Evolutionary conservation across 2,329 filamentous ascomycete species (phyloP).

Genomic region (Hypocrella siamensis): DNA sequence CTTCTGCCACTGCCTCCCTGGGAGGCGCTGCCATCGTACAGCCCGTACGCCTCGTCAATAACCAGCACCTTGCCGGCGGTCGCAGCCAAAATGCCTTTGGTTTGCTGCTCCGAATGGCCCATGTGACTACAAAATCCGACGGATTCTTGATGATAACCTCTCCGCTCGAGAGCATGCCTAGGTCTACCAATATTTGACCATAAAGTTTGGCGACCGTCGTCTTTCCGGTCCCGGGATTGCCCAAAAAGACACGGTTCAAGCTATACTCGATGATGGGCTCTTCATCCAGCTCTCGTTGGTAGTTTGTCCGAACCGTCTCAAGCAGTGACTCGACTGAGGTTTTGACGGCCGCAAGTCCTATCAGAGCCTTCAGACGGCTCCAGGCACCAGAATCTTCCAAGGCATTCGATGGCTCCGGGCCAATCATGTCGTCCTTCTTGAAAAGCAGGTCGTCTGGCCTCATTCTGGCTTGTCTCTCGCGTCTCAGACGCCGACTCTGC

Average conservation of each 20-base stretch:
- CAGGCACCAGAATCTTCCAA: conserved; percentile 39
- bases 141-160: conserved; percentile 62
- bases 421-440: conserved; percentile 54
- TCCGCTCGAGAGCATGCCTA: conserved; percentile 51
- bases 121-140: conserved; percentile 56
- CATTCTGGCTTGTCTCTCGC: conserved; percentile 23
- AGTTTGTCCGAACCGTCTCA: conserved; percentile 48
- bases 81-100: conserved; percentile 53
- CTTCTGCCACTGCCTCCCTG: conserved; percentile 9
- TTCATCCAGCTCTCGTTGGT: conserved; percentile 47
- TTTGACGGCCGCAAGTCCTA: conserved; percentile 48
- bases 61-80: conserved; percentile 60
- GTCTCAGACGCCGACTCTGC: conserved; percentile 39
- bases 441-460: conserved; percentile 42
- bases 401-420: conserved; percentile 43
- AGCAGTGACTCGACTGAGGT: conserved; percentile 39
- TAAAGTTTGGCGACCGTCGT: conserved; percentile 63
- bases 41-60: conserved; percentile 66
- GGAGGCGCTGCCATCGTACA: conserved; percentile 26
- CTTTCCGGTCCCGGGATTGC: conserved; percentile 61
- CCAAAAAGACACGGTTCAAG: conserved; percentile 55
- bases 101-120: conserved; percentile 54
- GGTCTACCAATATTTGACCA: conserved; percentile 48
- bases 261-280: conserved; percentile 41
- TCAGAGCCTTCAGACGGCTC: conserved; percentile 38